Conservation (phyloP, 2,329 filamentous ascomycete species). For the Hymenoscyphus scutula region DNA sequence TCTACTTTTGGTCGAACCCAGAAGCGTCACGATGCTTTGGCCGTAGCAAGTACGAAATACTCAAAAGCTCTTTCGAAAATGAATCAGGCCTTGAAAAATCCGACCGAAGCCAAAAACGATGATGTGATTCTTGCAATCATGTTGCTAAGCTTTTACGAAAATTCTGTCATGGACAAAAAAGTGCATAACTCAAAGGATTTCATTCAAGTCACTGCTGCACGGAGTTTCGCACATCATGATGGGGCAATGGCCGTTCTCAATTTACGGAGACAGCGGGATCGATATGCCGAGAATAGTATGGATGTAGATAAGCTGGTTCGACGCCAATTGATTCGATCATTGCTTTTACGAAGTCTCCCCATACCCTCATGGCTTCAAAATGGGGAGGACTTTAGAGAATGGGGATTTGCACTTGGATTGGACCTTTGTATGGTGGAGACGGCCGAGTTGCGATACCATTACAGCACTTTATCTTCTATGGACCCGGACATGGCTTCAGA, state of each 20-base stretch:
- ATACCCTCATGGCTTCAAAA: conserved; percentile 11
- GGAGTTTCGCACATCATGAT: conserved; percentile 12
- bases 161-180: conserved; percentile 3
- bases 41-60: conserved; percentile 7
- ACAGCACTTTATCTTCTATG: neutral
- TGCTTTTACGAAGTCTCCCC: neutral
- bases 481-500: neutral
- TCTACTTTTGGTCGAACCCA: conserved; percentile 5
- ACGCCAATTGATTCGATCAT: conserved; percentile 11
- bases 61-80: conserved; percentile 14
- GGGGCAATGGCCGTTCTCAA: conserved; percentile 11
- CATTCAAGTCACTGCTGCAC: conserved; percentile 1
- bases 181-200: neutral
- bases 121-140: conserved; percentile 15
- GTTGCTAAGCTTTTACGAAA: conserved; percentile 17
- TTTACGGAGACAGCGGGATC: neutral
- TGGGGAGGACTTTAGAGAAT: conserved; percentile 14
- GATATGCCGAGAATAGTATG: neutral
- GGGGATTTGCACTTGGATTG: conserved; percentile 11
- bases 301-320: conserved; percentile 10
- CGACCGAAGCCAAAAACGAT: neutral
- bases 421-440: conserved; percentile 10
- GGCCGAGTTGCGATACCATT: conserved; percentile 13
- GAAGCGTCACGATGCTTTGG: conserved; percentile 4
- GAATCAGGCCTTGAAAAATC: conserved; percentile 10